phyloP scores from a whole-genome alignment of 805 yeast species.

The Ogataea henricii region DNA sequence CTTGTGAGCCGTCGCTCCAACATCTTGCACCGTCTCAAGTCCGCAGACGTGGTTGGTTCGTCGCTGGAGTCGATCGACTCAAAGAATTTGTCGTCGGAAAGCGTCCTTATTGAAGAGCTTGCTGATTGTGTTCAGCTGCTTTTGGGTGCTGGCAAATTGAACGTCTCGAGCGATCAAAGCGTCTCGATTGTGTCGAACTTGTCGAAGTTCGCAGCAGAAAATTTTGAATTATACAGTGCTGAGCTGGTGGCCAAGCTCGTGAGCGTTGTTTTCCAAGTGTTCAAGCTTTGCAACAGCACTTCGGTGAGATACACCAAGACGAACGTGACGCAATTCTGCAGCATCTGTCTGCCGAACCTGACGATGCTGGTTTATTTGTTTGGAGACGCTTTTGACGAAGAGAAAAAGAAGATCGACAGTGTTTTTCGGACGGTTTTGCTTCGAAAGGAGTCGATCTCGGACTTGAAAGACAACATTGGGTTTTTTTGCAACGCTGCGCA shows the following conservation, averaged over 20 bases:
- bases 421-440: slow-evolving; percentile 34
- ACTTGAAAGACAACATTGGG: slow-evolving; percentile 35
- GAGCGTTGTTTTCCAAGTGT: slow-evolving; percentile 14
- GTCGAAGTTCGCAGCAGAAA: slow-evolving; percentile 4
- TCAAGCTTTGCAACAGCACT: slow-evolving; percentile 27
- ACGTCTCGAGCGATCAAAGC: slow-evolving; percentile 31
- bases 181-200: slow-evolving; percentile 21
- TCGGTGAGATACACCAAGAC: slow-evolving; percentile 29
- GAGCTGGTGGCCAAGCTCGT: slow-evolving; percentile 7
- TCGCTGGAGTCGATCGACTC: slow-evolving; percentile 26
- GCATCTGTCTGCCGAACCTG: slow-evolving; percentile 27
- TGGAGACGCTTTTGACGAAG: background rate
- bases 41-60: slow-evolving; percentile 38
- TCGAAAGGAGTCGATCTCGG: slow-evolving; percentile 24
- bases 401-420: slow-evolving; percentile 8
- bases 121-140: slow-evolving; percentile 18
- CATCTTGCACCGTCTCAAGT: slow-evolving; percentile 43
- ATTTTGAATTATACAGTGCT: slow-evolving; percentile 1
- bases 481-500: slow-evolving; percentile 31
- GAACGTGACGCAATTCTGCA: slow-evolving; percentile 28
- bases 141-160: slow-evolving; percentile 17
- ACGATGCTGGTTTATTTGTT: slow-evolving; percentile 12
- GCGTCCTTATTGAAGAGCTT: slow-evolving; percentile 24
- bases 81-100: slow-evolving; percentile 24
- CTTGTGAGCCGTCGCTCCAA: slow-evolving; percentile 41